Evolutionary conservation across 2,329 filamentous ascomycete genomes (phyloP).

Genomic region (Chrysoporthe puriensis): DNA sequence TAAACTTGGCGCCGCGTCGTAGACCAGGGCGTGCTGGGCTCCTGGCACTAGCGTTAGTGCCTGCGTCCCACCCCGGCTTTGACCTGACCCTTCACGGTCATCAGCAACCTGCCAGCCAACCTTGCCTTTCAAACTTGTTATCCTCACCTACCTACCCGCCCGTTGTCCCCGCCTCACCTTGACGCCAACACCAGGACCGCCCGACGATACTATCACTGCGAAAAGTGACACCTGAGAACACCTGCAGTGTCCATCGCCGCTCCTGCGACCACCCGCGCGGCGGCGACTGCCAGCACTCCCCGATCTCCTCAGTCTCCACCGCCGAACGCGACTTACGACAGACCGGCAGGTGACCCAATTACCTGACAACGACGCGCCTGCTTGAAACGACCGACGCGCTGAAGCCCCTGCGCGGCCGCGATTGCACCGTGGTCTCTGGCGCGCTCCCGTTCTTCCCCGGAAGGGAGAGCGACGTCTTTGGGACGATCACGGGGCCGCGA

Average conservation of each 20-base stretch:
- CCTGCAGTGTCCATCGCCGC: not conserved
- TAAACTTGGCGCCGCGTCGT: conserved; percentile 2
- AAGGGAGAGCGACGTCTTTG: conserved; percentile 2
- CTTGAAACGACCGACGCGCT: not conserved
- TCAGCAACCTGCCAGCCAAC: conserved; percentile 8
- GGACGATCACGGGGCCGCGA: not conserved
- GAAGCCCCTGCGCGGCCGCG: not conserved
- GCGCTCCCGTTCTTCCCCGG: not conserved
- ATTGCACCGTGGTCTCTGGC: not conserved
- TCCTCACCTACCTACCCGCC: not conserved
- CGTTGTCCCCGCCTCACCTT: not conserved
- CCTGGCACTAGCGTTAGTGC: conserved; percentile 8
- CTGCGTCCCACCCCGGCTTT: conserved; percentile 12
- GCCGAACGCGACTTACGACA: conserved; percentile 11
- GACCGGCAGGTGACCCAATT: not conserved
- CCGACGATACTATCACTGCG: not conserved
- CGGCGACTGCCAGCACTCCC: not conserved
- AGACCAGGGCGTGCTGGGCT: not conserved
- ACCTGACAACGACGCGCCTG: not conserved
- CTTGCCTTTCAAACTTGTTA: conserved; percentile 3
- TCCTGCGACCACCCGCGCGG: not conserved
- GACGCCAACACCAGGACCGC: not conserved
- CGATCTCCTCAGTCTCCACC: not conserved
- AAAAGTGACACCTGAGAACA: not conserved
- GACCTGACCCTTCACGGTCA: conserved; percentile 12